Evolutionary conservation across 2,329 filamentous ascomycete genomes (phyloP).

Genomic region (Mollisia scopiformis): DNA sequence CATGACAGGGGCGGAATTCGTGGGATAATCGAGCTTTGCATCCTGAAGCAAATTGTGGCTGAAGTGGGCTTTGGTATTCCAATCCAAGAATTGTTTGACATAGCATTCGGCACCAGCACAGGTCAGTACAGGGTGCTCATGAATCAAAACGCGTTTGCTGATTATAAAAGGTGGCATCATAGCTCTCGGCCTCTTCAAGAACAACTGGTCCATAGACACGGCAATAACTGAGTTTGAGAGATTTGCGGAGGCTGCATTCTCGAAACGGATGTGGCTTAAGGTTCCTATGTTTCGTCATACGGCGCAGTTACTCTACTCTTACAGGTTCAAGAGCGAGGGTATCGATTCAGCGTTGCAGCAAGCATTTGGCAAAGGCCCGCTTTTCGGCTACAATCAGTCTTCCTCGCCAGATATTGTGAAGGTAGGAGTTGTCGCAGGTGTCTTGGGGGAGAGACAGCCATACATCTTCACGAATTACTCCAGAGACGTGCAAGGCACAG

Average conservation of each 20-base stretch:
- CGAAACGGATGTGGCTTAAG: background rate
- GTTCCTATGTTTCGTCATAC: background rate
- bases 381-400: background rate
- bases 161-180: constrained; percentile 3
- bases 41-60: background rate
- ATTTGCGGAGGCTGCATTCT: background rate
- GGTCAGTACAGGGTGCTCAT: constrained; percentile 5
- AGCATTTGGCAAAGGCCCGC: background rate
- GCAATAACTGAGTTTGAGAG: background rate
- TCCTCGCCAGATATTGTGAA: background rate
- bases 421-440: background rate
- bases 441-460: background rate
- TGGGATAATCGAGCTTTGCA: background rate
- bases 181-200: constrained; percentile 5
- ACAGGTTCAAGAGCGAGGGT: background rate
- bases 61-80: constrained; percentile 2
- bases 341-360: background rate
- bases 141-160: background rate
- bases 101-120: constrained; percentile 4
- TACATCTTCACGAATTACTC: background rate
- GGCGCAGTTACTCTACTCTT: background rate
- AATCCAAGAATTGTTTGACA: constrained; percentile 7
- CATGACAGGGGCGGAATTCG: background rate
- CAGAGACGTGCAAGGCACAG: background rate
- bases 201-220: background rate